These are phyloP conservation scores for Castanea sativa DNA, from an alignment of 306 rosid species.

Conservation along the genomic window DNA sequence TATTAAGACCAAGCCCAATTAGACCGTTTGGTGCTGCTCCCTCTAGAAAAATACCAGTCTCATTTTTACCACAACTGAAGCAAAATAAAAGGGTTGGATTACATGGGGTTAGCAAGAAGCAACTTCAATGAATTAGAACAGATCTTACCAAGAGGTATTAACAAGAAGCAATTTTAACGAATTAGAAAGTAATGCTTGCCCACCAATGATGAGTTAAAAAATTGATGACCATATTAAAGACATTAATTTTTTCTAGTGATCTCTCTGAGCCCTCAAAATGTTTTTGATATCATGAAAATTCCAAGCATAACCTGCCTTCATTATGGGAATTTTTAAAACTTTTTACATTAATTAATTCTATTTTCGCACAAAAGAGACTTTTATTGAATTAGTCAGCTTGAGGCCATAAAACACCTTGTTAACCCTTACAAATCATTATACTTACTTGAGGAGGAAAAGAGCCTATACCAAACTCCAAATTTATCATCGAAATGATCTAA, in stretches of 20 bases:
- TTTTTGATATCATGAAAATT: background rate
- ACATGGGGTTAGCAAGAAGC: background rate
- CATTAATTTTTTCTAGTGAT: background rate
- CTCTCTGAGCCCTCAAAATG: background rate
- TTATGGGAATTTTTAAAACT: background rate
- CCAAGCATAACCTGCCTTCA: conserved; percentile 14
- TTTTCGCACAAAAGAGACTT: too few relatives aligned
- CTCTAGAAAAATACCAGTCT: conserved; percentile 61
- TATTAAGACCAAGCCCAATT: conserved; percentile 75
- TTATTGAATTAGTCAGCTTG: too few relatives aligned
- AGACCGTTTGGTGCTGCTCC: conserved; percentile 83
- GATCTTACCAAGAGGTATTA: too few relatives aligned
- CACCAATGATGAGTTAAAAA: background rate
- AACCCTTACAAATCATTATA: too few relatives aligned
- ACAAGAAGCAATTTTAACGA: background rate
- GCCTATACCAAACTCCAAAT: too few relatives aligned
- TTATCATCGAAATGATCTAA: too few relatives aligned
- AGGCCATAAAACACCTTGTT: too few relatives aligned
- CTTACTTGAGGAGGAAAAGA: too few relatives aligned
- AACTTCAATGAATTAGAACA: too few relatives aligned
- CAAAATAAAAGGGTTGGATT: conserved; percentile 9
- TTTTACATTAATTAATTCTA: background rate
- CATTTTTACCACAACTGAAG: conserved; percentile 76
- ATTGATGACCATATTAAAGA: conserved; percentile 4
- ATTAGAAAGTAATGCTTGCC: conserved; percentile 11